phyloP scores from a whole-genome alignment of 2,329 filamentous ascomycete genomes.

The Apiospora malaysiana region DNA sequence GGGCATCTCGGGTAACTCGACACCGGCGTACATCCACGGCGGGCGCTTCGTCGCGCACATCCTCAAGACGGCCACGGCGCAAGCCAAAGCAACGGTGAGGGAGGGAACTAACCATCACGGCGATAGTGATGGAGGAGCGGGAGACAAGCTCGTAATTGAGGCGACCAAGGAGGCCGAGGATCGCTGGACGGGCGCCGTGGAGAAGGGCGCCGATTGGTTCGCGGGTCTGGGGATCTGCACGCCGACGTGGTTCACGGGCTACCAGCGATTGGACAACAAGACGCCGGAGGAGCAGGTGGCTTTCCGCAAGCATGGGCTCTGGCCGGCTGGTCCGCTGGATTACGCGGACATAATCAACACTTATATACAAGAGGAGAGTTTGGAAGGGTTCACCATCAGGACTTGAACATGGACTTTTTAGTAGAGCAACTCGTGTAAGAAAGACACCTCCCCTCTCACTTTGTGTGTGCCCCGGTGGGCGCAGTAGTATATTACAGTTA shows the following conservation, averaged over 20 bases:
- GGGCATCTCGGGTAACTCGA: background rate
- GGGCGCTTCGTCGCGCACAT: background rate
- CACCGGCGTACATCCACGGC: background rate
- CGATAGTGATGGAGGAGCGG: too few relatives aligned
- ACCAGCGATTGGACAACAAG: background rate
- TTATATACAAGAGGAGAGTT: background rate
- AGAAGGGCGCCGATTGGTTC: background rate
- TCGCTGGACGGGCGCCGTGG: background rate
- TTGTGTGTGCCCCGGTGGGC: too few relatives aligned
- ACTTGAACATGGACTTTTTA: too few relatives aligned
- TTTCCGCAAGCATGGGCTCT: background rate
- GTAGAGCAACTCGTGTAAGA: too few relatives aligned
- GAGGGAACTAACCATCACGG: too few relatives aligned
- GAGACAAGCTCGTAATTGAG: background rate
- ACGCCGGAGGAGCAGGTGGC: background rate
- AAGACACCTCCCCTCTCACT: too few relatives aligned
- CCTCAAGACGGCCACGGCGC: conserved; percentile 9
- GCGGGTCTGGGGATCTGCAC: background rate
- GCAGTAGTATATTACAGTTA: too few relatives aligned
- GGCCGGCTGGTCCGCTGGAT: background rate
- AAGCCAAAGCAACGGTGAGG: too few relatives aligned
- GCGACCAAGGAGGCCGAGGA: background rate
- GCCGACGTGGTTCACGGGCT: background rate
- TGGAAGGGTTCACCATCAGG: background rate
- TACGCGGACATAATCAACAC: background rate